Evolutionary conservation across 176 grass and related monocot genomes (phyloP), one percentile per base, ranked within the genome.

Genomic region (Musa itinerans): DNA sequence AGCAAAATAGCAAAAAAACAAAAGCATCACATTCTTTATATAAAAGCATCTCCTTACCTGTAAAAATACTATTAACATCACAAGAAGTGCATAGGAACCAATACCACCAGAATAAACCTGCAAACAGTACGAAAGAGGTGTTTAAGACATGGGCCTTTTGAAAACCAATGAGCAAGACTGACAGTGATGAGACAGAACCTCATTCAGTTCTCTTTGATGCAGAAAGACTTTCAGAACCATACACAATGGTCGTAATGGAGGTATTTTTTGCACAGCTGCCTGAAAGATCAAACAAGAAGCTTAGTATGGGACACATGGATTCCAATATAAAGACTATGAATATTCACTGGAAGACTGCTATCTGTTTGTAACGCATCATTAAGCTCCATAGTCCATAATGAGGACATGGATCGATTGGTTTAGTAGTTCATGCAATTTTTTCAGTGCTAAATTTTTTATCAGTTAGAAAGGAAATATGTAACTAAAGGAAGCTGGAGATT

Each of bases 181-280:
- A 61, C 64, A 63, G 26, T 76, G 52, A 48, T 78, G 29, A 10
- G 81, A 75, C 10, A 75, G 15, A 85, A 99, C 96, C 91, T 99
- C 96, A 81, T 99, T 99, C 23, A 99, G 89, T 71, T 99, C 96
- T 86, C 96, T 94, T 88, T 95, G 96, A 69, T 99, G 96, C 68
- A 99, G 89, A 76, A 99, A 99, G 86, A 99, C 91, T 76, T 99
- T 99, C 66, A 99, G 76, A 84, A 99, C 87, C 86, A 99, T 89
- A 83, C 73, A 95, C 52, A 99, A 83, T 54, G 87, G 96, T 82
- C 85, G 88, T 78, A 99, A 85, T 80, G 91, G 88, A 83, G 96
- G 96, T 48, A 95, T 71, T 81, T 89, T 95, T 79, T 87, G 87
- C 74, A 95, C 77, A 82, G 91, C 81, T 85, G 84, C 91, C 96